Conservation (phyloP, 768 basidiomycete species). For the Sutorius australiensis region DNA sequence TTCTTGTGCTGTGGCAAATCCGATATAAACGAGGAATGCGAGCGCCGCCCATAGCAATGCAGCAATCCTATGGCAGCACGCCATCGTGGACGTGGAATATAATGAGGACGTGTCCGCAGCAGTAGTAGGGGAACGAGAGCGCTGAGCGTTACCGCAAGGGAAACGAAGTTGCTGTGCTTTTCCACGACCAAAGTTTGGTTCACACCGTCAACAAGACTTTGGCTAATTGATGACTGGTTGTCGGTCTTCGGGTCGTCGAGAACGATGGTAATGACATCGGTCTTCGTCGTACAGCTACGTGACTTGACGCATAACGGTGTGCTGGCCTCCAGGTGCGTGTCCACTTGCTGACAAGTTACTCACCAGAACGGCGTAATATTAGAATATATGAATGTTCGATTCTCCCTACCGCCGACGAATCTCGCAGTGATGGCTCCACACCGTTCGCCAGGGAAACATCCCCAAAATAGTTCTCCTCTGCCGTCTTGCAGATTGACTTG, state of each 20-base stretch:
- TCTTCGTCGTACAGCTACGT: background rate
- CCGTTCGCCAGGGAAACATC: background rate
- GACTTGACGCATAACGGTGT: background rate
- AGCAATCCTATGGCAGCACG: conserved; percentile 25
- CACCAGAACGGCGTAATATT: background rate
- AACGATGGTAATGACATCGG: background rate
- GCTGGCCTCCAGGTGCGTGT: background rate
- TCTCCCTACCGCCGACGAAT: background rate
- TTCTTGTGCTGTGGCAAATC: conserved; percentile 35
- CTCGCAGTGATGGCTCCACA: background rate
- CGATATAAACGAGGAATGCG: conserved; percentile 19
- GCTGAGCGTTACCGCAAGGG: background rate
- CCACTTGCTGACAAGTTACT: background rate
- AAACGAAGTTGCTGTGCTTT: conserved; percentile 11
- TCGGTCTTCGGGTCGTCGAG: background rate
- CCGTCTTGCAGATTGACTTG: background rate
- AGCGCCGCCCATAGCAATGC: conserved; percentile 26
- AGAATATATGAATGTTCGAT: background rate
- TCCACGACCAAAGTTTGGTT: conserved; percentile 8
- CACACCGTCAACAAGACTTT: too few species aligned
- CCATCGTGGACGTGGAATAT: conserved; percentile 25
- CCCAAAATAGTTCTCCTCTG: background rate
- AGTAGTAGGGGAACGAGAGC: background rate
- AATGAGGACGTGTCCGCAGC: conserved; percentile 13
- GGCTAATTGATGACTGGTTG: too few species aligned